A percentile compares a stretch with the other conserved stretches of the same genome.
phyloP scores from a whole-genome alignment of 2,329 filamentous ascomycete genomes.

The Aspergillus hiratsukae region DNA sequence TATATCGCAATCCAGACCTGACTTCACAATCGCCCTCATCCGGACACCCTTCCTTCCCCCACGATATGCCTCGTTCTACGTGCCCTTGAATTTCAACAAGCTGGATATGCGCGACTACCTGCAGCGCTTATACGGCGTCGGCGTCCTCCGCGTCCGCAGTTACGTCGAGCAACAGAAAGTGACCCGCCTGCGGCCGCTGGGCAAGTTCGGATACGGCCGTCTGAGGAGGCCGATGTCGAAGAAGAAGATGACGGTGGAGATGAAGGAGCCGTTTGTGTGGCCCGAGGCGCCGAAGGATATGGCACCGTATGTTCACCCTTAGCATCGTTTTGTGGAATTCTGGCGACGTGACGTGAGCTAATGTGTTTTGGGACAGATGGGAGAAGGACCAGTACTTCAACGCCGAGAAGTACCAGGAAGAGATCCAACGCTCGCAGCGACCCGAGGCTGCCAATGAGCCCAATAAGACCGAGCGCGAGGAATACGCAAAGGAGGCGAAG shows the following conservation, averaged over 20 bases:
- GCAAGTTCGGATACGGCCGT: conserved; percentile 46
- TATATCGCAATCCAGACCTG: conserved; percentile 56
- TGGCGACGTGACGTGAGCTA: conserved; percentile 10
- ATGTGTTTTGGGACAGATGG: conserved; percentile 45
- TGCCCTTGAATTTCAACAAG: conserved; percentile 90
- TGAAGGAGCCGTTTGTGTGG: conserved; percentile 84
- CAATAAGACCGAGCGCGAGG: conserved; percentile 40
- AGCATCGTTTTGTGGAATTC: conserved; percentile 1
- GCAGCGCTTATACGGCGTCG: conserved; percentile 75
- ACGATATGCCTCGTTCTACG: conserved; percentile 81
- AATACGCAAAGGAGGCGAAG: conserved; percentile 58
- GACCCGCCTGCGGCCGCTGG: conserved; percentile 38
- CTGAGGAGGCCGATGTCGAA: conserved; percentile 67
- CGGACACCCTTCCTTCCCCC: conserved; percentile 68
- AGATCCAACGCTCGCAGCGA: conserved; percentile 33
- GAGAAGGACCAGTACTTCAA: conserved; percentile 57
- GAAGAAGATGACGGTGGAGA: conserved; percentile 94
- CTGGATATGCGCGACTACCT: conserved; percentile 96
- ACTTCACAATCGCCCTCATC: conserved; percentile 74
- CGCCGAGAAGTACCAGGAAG: conserved; percentile 46
- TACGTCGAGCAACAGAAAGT: conserved; percentile 69
- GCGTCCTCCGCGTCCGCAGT: conserved; percentile 68
- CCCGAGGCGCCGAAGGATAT: conserved; percentile 64
- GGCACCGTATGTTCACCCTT: conserved; percentile 46
- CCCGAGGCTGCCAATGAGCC: conserved; percentile 33